Evolutionary conservation across 257 asterid species (phyloP), one percentile per base, ranked within the genome.

Genomic region (Plectranthus barbatus): DNA sequence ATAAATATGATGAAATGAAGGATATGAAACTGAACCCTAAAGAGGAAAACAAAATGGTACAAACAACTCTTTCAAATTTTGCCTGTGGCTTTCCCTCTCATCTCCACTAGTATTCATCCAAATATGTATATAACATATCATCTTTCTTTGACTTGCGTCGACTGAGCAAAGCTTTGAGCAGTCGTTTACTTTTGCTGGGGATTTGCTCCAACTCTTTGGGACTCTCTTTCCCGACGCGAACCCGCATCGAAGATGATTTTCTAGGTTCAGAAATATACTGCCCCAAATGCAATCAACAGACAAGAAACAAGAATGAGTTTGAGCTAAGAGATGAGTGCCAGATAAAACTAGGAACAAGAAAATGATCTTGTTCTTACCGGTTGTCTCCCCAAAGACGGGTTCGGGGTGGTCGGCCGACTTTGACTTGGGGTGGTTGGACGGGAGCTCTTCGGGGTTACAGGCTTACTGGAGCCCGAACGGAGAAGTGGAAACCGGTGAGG

Each of bases 71-170:
- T 72, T 37, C 44, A 42, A 62, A n/a, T 44, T 29, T 49, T 59
- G 29, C 3, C 39, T 34, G 39, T 34, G 39, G 39, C 39, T 34
- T 37, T 31, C 45, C 56, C 26, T 51, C 34, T 26, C 3, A 42
- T 58, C 53, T 72, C 36, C 55, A 70, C 72, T 64, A 86, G 62
- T 92, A 92, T 74, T 88, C 99, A 75, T 92, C 97, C 78, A 92
- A 71, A 70, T 89, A 92, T 53, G 91, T 89, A 72, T 86, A 92
- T 40, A 89, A 68, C 44, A 50, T 79, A 21, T 92, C 98, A 41
- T 92, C 98, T 76, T 89, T 86, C 95, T 87, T 92, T 3, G 95
- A 86, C 76, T 85, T 92, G 68, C 94, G 86, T 46, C 97, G 80
- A 79, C 88, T 88, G 19, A 92, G 95, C 79, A 88, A 74, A 20